Evolutionary conservation across 1,284 basidiomycete species (phyloP).

Genomic region (Sporisorium reilianum): DNA sequence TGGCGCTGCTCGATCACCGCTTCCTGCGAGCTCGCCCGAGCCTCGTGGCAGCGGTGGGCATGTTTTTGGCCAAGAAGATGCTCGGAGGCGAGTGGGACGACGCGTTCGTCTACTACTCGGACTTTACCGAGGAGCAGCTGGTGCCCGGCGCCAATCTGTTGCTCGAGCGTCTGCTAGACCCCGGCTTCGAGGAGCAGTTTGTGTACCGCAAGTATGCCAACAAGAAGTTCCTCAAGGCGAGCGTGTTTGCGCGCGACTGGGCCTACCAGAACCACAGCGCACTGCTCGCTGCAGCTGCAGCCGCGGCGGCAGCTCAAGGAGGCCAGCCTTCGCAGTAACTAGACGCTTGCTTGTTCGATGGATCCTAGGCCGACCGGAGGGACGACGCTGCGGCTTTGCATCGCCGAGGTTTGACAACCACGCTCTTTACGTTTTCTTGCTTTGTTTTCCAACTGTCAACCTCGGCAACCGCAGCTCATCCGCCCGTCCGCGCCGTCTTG

Average conservation of each 20-base stretch:
- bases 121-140: slow-evolving; percentile 90
- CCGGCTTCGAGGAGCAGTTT: slow-evolving; percentile 84
- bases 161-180: slow-evolving; percentile 84
- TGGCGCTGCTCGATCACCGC: slow-evolving; percentile 90
- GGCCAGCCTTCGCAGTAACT: slow-evolving; percentile 31
- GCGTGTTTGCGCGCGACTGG: slow-evolving; percentile 72
- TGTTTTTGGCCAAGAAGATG: slow-evolving; percentile 75
- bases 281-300: slow-evolving; percentile 39
- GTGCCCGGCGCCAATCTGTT: slow-evolving; percentile 84
- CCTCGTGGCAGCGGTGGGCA: slow-evolving; percentile 94
- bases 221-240: slow-evolving; percentile 89
- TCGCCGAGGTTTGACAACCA: slow-evolving; percentile 26
- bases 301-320: slow-evolving; percentile 38
- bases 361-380: not conserved
- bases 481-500: not conserved
- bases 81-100: slow-evolving; percentile 74
- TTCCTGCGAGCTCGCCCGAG: slow-evolving; percentile 95
- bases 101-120: slow-evolving; percentile 92
- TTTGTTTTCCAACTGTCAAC: slow-evolving; percentile 32
- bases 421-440: slow-evolving; percentile 23
- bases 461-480: slow-evolving; percentile 14
- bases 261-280: slow-evolving; percentile 64
- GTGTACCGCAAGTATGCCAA: slow-evolving; percentile 96
- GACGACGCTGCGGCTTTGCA: slow-evolving; percentile 6
- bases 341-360: not conserved